A percentile compares a stretch with the other conserved stretches of the same genome.
Evolutionary conservation across 2,329 filamentous ascomycete species (phyloP).

Genomic region (Aquanectria penicillioides): DNA sequence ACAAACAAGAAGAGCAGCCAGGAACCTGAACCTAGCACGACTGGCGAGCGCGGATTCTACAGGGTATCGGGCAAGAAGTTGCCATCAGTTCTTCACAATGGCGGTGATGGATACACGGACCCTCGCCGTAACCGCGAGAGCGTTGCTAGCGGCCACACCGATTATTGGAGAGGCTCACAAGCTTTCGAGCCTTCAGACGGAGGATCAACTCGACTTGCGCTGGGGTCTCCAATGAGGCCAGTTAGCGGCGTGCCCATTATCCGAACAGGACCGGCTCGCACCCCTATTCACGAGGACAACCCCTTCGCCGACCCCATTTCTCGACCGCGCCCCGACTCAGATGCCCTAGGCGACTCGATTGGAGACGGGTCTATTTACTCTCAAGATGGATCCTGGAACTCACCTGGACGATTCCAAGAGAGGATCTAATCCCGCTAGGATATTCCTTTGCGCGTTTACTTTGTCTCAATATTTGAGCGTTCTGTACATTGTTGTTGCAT

Average conservation of each 20-base stretch:
- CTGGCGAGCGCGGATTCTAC: constrained; percentile 68
- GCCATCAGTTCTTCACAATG: constrained; percentile 68
- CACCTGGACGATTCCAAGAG: constrained; percentile 43
- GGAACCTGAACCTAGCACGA: constrained; percentile 44
- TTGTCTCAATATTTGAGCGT: constrained; percentile 38
- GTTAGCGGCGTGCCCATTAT: constrained; percentile 70
- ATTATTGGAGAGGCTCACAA: constrained; percentile 64
- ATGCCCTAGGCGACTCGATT: constrained; percentile 36
- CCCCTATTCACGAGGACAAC: constrained; percentile 66
- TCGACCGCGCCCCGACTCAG: constrained; percentile 38
- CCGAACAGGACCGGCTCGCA: constrained; percentile 72
- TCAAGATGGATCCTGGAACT: constrained; percentile 38
- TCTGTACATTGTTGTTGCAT: constrained; percentile 38
- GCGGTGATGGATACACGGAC: constrained; percentile 71
- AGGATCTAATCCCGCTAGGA: constrained; percentile 35
- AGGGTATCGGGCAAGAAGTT: constrained; percentile 73
- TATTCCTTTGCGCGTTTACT: constrained; percentile 22
- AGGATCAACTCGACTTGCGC: constrained; percentile 55
- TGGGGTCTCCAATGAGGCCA: constrained; percentile 68
- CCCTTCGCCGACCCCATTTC: constrained; percentile 55
- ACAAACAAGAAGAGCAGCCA: constrained; percentile 50
- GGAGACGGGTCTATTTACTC: constrained; percentile 31
- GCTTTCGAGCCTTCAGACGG: constrained; percentile 51
- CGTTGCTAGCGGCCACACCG: constrained; percentile 60
- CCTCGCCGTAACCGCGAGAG: constrained; percentile 48